Evolutionary conservation across 2,329 filamentous ascomycete genomes (phyloP).

Genomic region (Berkeleyomyces basicola): DNA sequence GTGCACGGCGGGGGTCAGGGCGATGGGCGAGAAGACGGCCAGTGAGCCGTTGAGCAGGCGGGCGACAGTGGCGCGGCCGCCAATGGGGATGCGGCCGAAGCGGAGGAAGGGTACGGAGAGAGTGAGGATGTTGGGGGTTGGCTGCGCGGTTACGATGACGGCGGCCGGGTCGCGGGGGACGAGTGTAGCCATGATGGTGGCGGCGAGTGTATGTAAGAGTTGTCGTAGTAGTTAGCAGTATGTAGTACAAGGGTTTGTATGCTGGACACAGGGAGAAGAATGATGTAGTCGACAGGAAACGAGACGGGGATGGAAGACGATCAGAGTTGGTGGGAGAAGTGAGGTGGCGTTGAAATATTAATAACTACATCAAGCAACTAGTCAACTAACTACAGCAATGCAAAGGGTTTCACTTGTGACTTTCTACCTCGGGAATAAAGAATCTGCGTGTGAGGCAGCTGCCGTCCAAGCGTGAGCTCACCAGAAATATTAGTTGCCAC

Average conservation of each 20-base stretch:
- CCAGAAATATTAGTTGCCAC: too few relatives aligned
- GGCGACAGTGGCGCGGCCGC: constrained; percentile 75
- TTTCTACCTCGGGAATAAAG: not conserved
- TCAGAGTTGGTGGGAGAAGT: not conserved
- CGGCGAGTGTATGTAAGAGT: not conserved
- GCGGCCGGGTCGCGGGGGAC: constrained; percentile 56
- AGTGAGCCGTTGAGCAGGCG: constrained; percentile 61
- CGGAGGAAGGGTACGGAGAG: constrained; percentile 73
- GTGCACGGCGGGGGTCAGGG: constrained; percentile 59
- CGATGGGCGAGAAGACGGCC: constrained; percentile 83
- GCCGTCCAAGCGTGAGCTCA: not conserved
- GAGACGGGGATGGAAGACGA: not conserved
- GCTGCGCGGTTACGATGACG: constrained; percentile 77
- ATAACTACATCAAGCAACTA: too few relatives aligned
- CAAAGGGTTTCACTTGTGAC: not conserved
- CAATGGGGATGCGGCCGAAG: constrained; percentile 64
- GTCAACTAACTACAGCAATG: not conserved
- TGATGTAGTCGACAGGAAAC: not conserved
- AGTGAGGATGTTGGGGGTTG: constrained; percentile 64
- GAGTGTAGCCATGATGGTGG: constrained; percentile 22
- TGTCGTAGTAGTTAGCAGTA: too few relatives aligned
- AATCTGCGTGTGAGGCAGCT: not conserved
- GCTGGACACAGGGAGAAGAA: too few relatives aligned
- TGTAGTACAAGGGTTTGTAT: too few relatives aligned
- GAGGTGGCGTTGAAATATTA: not conserved